These are phyloP conservation scores for Colletotrichum lupini DNA, from an alignment of 2,329 filamentous ascomycete genomes.

Conservation along the genomic window DNA sequence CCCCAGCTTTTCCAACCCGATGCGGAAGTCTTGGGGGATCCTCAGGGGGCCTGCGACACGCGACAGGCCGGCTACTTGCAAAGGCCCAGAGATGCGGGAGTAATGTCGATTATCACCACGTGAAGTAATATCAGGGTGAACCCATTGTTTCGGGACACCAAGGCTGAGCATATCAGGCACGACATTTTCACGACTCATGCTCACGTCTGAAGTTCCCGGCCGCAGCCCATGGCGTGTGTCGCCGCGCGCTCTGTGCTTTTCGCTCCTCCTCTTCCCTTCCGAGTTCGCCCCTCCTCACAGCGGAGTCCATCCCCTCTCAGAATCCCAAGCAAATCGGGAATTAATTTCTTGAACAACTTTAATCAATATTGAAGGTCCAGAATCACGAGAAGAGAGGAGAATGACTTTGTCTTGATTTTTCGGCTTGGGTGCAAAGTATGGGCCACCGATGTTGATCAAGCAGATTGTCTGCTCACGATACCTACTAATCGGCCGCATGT, in stretches of 20 bases:
- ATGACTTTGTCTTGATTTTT: not conserved
- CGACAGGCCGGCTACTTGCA: constrained; percentile 2
- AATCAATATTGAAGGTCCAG: constrained; percentile 7
- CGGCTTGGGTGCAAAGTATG: not conserved
- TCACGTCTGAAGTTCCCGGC: not conserved
- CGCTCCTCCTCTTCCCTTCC: not conserved
- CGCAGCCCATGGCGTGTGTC: not conserved
- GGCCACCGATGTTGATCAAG: not conserved
- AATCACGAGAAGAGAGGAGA: not conserved
- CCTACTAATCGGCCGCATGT: not conserved
- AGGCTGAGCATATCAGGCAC: constrained; percentile 6
- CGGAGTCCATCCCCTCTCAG: not conserved
- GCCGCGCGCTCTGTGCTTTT: constrained; percentile 22
- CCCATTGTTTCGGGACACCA: constrained; percentile 16
- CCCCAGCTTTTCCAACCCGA: not conserved
- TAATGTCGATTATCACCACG: not conserved
- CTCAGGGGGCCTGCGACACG: not conserved
- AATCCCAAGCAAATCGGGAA: constrained; percentile 17
- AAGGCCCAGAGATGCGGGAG: not conserved
- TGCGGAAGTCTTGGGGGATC: not conserved
- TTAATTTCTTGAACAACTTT: constrained; percentile 25
- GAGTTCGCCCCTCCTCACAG: constrained; percentile 19
- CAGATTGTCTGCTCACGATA: not conserved
- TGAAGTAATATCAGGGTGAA: constrained; percentile 1
- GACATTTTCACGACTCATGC: constrained; percentile 24